Evolutionary conservation across 75 land plant genomes (phyloP), one percentile per base, ranked within the genome.

Genomic region (Isoetes taiwanensis): DNA sequence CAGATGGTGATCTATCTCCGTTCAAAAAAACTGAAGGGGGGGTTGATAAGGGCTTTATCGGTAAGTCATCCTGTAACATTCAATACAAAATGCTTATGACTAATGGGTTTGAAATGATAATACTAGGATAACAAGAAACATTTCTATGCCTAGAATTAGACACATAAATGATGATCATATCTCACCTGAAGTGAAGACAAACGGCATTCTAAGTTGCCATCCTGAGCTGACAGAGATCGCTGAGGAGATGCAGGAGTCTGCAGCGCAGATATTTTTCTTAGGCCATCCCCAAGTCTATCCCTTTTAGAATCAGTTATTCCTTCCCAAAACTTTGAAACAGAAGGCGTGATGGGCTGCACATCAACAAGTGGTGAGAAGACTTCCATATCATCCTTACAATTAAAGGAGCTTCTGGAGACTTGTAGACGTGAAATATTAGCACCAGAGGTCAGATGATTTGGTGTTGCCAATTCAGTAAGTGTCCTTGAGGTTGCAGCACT

Each of bases 311-410:
- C 84, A 27, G 78, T 79, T 50, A 55, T 64, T 24, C 68, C 61
- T 62, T 86, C 88, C 78, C 82, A 84, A 52, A 64, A 61, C 34
- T 61, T 76, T 29, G 79, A 74, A 34, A 81, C 59, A n/a, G 95
- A 84, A 14, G 93, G 97, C 34, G 90, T 78, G 24, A 87, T 76
- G 46, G 98, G 95, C 52, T 93, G 95, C 29, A 93, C 90, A 62
- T 93, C 95, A 24, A 78, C 89, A 16, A 93, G 67, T 2, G 98
- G 98, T 16, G 98, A 93, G 69, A 93, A 93, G 6, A 93, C 86
- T 39, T 87, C 98, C 98, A 93, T 93, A 43, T 93, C 98, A 67
- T 93, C 98, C 66, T 79, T 81, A 32, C 72, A 67, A 57, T 66
- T 86, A 30, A 55, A 79, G 43, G 58, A 67, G 30, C 66, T 59